Percentiles rank a stretch among this genome's conserved stretches.
phyloP scores from a whole-genome alignment of 768 basidiomycete genomes.

The Collybiopsis luxurians region DNA sequence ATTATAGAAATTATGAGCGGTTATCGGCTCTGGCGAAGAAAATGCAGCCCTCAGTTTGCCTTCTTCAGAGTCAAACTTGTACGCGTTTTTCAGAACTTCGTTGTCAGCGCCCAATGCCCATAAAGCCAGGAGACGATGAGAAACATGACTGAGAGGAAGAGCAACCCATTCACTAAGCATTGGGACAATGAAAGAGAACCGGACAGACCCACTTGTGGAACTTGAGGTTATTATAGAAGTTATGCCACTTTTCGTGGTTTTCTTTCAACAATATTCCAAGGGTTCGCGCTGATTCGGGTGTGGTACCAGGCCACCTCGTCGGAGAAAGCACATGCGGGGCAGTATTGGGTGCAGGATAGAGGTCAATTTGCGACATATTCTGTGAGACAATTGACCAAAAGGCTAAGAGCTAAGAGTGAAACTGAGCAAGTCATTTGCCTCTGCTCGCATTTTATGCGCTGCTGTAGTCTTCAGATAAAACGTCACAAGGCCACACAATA shows the following conservation, averaged over 20 bases:
- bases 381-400: no score
- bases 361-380: no score
- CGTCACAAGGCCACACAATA: no score
- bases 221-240: conserved; percentile 41
- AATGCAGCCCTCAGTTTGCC: conserved; percentile 33
- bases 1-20: conserved; percentile 43
- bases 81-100: conserved; percentile 33
- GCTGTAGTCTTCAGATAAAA: no score
- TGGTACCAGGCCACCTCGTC: conserved; percentile 10
- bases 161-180: background rate
- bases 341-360: no score
- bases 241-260: conserved; percentile 45
- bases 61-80: conserved; percentile 30
- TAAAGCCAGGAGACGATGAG: conserved; percentile 56
- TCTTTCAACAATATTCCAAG: conserved; percentile 38
- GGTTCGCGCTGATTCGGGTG: conserved; percentile 24
- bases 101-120: conserved; percentile 57
- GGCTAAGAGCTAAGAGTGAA: no score
- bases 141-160: conserved; percentile 41
- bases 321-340: no score
- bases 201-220: conserved; percentile 55
- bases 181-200: background rate
- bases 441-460: no score
- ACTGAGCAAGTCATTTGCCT: no score
- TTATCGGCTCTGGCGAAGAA: conserved; percentile 44